A percentile compares a stretch with the other conserved stretches of the same genome.
Evolutionary conservation across 2,329 filamentous ascomycete genomes (phyloP).

Genomic region (Ophiocordyceps unilateralis): DNA sequence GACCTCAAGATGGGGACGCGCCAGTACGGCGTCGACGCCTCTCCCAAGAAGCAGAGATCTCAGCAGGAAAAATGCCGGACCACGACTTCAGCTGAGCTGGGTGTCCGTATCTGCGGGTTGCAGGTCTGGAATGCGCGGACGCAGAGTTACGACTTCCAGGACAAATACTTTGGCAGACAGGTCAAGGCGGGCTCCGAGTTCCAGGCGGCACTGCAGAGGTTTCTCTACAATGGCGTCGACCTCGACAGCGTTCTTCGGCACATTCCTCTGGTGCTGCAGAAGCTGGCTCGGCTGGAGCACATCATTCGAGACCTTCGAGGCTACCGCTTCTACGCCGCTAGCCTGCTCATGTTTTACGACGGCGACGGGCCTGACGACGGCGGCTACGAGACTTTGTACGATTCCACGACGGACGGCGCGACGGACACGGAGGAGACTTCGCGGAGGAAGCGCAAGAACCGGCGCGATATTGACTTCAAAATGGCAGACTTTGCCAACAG

Average conservation of each 20-base stretch:
- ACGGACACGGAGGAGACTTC: constrained; percentile 39
- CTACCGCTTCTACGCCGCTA: constrained; percentile 91
- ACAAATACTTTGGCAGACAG: constrained; percentile 91
- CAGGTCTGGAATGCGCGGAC: constrained; percentile 85
- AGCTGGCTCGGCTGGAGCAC: constrained; percentile 64
- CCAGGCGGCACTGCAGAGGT: constrained; percentile 70
- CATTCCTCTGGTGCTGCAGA: constrained; percentile 73
- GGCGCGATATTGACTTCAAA: constrained; percentile 68
- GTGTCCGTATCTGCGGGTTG: constrained; percentile 85
- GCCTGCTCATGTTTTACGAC: constrained; percentile 89
- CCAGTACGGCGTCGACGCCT: constrained; percentile 87
- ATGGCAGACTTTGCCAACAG: constrained; percentile 98
- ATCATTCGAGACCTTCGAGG: constrained; percentile 67
- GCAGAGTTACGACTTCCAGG: constrained; percentile 81
- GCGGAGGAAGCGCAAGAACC: constrained; percentile 29
- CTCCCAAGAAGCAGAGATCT: constrained; percentile 79
- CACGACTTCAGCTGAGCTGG: constrained; percentile 81
- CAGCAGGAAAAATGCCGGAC: constrained; percentile 83
- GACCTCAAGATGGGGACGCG: constrained; percentile 98
- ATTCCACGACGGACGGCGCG: constrained; percentile 40
- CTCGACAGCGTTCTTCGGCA: constrained; percentile 66
- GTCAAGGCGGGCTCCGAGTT: constrained; percentile 81
- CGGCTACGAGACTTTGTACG: constrained; percentile 32
- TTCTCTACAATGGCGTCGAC: constrained; percentile 79
- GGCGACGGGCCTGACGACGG: constrained; percentile 44